Base-by-base conservation (phyloP, 2,329 filamentous ascomycete genomes). In the Aspergillus costaricaensis region DNA sequence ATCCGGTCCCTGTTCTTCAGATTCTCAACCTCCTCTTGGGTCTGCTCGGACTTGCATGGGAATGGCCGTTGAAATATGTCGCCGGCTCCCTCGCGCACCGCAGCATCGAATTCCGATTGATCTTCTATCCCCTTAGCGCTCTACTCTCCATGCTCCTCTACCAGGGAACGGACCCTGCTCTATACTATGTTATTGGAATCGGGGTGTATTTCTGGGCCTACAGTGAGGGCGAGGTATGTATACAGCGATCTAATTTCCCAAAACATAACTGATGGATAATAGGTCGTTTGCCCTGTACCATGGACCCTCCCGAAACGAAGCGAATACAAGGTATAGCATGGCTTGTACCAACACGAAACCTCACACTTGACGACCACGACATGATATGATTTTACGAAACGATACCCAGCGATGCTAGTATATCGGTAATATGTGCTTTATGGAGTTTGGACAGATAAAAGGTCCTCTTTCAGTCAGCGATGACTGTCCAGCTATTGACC, bases 201-300 rank as follows among this genome's bases (percentile, higher is more conserved):
- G 83, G 81, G 7, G 88, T 95, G 14, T 99, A 98, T 77, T 96
- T 98, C 71, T 97, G 93, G 93, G 95, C 91, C 1, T 98, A 96
- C 72, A 95, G 90, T 71, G 94, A 99, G 78, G 95, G 95, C 78
- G 95, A 99, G 88, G 93, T 96, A 79, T 74, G 89, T 81, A 50
- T 62, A 36, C 14, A 39, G 2, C 36, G 14, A 39, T 17, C 19
- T 3, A 3, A 23, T 51, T 32, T 6, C 5, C 2, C 14, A 5
- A n/a, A 7, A 36, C 14, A 19, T 41, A 9, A 25, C 27, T 60
- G 43, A 61, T 36, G 9, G 5, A 2, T 10, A 27, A 15, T 58
- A 90, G 87, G 84, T 88, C 59, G 85, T 91, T 58, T 90, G 88
- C 73, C 80, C 85, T 49, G 85, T 86, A 68, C 88, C 88, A 15